A percentile compares a stretch with the other conserved stretches of the same genome.
Evolutionary conservation across 768 basidiomycete species (phyloP).

Genomic region (Amanita molliuscula): DNA sequence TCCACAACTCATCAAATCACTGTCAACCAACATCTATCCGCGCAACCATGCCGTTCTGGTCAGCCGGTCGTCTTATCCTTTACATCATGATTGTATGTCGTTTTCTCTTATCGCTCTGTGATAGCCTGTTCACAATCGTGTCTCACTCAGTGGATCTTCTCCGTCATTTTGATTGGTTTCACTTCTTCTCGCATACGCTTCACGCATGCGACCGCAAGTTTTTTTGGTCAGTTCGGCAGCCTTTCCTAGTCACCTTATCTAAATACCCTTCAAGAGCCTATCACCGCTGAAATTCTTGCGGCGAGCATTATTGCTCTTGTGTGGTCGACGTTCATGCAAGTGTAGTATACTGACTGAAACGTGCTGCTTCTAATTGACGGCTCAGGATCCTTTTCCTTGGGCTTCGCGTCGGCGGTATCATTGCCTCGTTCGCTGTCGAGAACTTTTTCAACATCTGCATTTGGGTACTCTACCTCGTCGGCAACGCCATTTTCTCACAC

Average conservation of each 20-base stretch:
- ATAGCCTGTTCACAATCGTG: neutral
- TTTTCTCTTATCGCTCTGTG: neutral
- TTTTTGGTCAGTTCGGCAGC: conserved; percentile 38
- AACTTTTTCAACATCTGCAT: conserved; percentile 37
- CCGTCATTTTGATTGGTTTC: conserved; percentile 29
- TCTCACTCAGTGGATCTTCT: conserved; percentile 23
- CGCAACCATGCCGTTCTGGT: conserved; percentile 7
- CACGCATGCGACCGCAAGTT: conserved; percentile 34
- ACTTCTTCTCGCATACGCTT: conserved; percentile 52
- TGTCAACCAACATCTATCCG: neutral
- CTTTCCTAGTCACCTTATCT: neutral
- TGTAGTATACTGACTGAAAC: conserved; percentile 6
- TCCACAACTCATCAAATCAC: neutral
- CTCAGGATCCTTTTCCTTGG: conserved; percentile 27
- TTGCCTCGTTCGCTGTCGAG: conserved; percentile 37
- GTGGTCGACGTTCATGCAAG: conserved; percentile 44
- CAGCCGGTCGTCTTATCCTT: conserved; percentile 3
- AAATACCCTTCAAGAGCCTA: conserved; percentile 33
- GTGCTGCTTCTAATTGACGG: conserved; percentile 14
- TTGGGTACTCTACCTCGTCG: conserved; percentile 57
- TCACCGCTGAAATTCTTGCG: conserved; percentile 50
- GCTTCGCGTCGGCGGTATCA: conserved; percentile 17
- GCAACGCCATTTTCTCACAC: conserved; percentile 48
- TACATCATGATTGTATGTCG: conserved; percentile 14
- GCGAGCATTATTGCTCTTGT: conserved; percentile 40